Base-by-base conservation (phyloP, 495 filamentous ascomycete genomes). In the Aspergillus conjunctus region DNA sequence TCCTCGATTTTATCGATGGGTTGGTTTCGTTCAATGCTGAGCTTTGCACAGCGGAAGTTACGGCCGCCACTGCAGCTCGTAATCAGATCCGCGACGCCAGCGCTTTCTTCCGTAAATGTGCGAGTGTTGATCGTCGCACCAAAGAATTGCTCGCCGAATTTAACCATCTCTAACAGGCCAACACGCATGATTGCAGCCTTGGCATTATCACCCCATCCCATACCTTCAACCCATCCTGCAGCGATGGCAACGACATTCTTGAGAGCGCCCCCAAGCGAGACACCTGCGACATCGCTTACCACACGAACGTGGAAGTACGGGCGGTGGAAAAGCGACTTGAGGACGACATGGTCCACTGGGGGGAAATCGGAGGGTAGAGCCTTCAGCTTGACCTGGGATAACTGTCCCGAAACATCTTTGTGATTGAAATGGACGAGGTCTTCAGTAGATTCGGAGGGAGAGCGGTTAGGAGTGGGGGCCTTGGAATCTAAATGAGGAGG, bases 191-290 rank as follows among this genome's bases (percentile, higher is more conserved):
- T 87, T 20, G 94, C 94, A 43, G 94, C 91, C 77, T 97, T 97
- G 51, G 93, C 93, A 68, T 97, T 98, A 77, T 96, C 92, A 64
- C 93, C 95, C 95, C 95, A 99, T 59, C 93, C 92, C 63, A 93
- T 84, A 17, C 95, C 95, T 54, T 93, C 91, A 58, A 98, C 92
- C 79, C 94, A 98, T 54, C 95, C 95, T 8, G 94, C 92, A 3
- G 93, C 92, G 8, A 99, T 77, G 11, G 95, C 95, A 56, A 99
- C 90, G 61, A 99, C 89, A 77, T 99, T 99, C 79, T 99, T 99
- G 54, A 99, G 82, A 1, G 95, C 95, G 15, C 95, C 95, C 31
- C 92, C 89, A 55, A 99, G 89, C 12, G 94, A 97, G 10, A 97
- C 93, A 62, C 95, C 95, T 5, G 92, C 95, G 7, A 98, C 93